Conservation (phyloP, 306 rosid species). For the Lotus japonicus region DNA sequence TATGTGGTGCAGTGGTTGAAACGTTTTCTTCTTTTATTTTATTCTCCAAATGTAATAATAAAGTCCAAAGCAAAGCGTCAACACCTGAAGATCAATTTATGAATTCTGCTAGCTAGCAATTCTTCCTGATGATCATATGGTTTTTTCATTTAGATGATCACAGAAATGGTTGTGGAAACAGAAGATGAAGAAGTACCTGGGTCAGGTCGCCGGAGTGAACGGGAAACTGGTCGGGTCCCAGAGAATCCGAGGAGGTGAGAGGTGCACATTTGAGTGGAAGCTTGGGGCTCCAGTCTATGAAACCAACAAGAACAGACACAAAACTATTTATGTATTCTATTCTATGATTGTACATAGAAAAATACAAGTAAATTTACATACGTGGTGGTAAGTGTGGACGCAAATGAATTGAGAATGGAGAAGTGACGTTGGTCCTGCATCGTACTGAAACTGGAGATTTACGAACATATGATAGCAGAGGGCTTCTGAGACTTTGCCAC, state of each 20-base stretch:
- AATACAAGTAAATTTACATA: neutral
- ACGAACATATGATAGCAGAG: neutral
- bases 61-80: too few relatives aligned
- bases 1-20: too few relatives aligned
- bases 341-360: neutral
- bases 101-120: too few relatives aligned
- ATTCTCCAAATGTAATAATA: too few relatives aligned
- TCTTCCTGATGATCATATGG: too few relatives aligned
- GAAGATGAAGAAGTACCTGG: constrained; percentile 29
- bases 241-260: constrained; percentile 19
- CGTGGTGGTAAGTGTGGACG: neutral
- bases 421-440: neutral
- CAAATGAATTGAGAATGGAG: constrained; percentile 15
- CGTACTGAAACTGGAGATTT: constrained; percentile 1
- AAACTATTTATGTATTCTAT: neutral
- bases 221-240: constrained; percentile 30
- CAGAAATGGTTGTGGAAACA: too few relatives aligned
- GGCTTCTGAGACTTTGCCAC: neutral
- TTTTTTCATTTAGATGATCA: too few relatives aligned
- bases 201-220: constrained; percentile 13
- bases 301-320: neutral
- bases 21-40: too few relatives aligned
- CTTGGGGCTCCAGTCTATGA: constrained; percentile 26
- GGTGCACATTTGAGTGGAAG: constrained; percentile 31
- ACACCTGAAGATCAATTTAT: too few relatives aligned